A percentile compares a stretch with the other conserved stretches of the same genome.
Evolutionary conservation across 768 basidiomycete genomes (phyloP).

Genomic region (Antrodiella citrinella): DNA sequence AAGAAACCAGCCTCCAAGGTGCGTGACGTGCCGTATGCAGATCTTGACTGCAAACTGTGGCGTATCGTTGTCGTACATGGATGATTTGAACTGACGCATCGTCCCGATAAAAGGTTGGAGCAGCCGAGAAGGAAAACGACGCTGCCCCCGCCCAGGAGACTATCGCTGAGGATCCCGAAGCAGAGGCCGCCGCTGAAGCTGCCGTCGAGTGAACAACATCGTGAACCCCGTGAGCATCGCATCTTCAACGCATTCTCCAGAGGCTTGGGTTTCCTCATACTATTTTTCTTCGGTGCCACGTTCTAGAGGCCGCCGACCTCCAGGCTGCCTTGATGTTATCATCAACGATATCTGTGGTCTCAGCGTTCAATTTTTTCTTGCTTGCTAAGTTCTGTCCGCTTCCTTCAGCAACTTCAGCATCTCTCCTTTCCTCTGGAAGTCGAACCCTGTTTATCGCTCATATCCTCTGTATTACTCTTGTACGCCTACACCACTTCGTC

Average conservation of each 20-base stretch:
- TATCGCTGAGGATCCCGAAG: constrained; percentile 48
- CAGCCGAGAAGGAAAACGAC: constrained; percentile 21
- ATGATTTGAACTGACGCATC: too few species aligned
- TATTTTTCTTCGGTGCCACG: not conserved
- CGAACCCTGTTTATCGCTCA: not conserved
- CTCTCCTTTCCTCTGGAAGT: not conserved
- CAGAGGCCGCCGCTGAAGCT: constrained; percentile 22
- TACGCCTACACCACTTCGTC: not conserved
- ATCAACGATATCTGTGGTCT: not conserved
- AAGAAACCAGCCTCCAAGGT: constrained; percentile 64
- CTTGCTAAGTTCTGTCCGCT: not conserved
- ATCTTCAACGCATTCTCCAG: not conserved
- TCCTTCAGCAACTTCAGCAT: not conserved
- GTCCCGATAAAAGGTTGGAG: constrained; percentile 30
- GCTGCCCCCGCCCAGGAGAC: constrained; percentile 34
- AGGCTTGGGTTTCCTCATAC: not conserved
- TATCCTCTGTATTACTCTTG: not conserved
- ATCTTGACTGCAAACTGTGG: not conserved
- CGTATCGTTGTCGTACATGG: too few species aligned
- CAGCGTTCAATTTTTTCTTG: not conserved
- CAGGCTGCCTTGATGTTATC: not conserved
- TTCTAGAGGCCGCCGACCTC: not conserved
- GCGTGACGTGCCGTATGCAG: constrained; percentile 3
- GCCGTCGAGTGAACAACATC: not conserved
- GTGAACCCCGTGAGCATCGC: not conserved